Evolutionary conservation across 192 early-diverging fungal genomes (phyloP), one percentile per base, ranked within the genome.

Genomic region (Rhizoclosmatium globosum): DNA sequence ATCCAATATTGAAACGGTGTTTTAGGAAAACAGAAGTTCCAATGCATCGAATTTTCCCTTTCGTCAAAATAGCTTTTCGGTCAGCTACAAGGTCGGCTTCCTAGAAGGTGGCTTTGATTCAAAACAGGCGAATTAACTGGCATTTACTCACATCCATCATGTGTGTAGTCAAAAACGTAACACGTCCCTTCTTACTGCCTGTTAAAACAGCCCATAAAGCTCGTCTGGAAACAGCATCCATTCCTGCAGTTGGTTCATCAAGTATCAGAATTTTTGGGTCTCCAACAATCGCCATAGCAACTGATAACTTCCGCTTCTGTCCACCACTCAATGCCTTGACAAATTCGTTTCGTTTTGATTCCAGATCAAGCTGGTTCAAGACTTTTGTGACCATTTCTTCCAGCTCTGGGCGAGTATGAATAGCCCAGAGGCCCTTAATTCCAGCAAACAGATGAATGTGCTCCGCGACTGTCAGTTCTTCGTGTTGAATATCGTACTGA

Each of bases 1-100:
- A 92, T n/a, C 92, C 92, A 3, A 88, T 82, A 21, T 91, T 88
- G 83, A 92, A 93, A 72, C 86, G 87, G 75, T 88, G 89, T 80
- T 93, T 93, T 38, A 93, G 79, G 68, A 85, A 88, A 11, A 92
- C 81, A 46, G 87, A 86, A 53, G 87, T 91, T 42, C 92, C 92
- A 1, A 92, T 61, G 31, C 91, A 92, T 2, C 87, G 82, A 42
- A 94, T 61, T 4, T 83, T 78, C 0, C 92, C 92, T 68, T 92
- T 88, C 39, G 91, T 83, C 85, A 94, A 88, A 67, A 94, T 88
- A 47, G 87, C 91, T 62, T 89, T 92, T 6, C 88, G 87, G 67
- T 94, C 90, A 17, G 72, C 81, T 9, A 87, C 79, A 13, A 83
- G 70, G 56, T 89, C 92, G 19, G 92, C 92, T 75, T 94, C 92